These are phyloP conservation scores for Rhinocladiella similis DNA, from an alignment of 2,329 filamentous ascomycete species.

Conservation along the genomic window DNA sequence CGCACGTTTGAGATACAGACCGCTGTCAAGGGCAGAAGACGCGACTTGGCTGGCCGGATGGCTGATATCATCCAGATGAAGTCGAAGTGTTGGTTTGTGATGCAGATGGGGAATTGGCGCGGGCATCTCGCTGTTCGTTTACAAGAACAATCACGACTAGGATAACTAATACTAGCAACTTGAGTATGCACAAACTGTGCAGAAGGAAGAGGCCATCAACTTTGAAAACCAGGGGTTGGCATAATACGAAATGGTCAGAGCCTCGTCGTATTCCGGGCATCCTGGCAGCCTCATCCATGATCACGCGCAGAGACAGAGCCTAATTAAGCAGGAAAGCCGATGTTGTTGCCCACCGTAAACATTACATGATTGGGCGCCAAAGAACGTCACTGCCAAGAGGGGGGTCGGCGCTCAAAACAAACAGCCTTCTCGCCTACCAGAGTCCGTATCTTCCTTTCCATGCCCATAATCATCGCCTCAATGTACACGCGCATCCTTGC, in stretches of 20 bases:
- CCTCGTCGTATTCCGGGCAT: too few relatives aligned
- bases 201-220: background rate
- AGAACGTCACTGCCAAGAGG: conserved; percentile 1
- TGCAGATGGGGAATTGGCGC: conserved; percentile 13
- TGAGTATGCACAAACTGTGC: background rate
- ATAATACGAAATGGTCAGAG: background rate
- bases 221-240: background rate
- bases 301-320: too few relatives aligned
- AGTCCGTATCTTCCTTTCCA: background rate
- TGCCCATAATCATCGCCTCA: too few relatives aligned
- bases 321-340: too few relatives aligned
- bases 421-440: background rate
- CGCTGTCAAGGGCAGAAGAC: conserved; percentile 64
- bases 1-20: conserved; percentile 61
- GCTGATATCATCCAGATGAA: conserved; percentile 44
- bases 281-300: too few relatives aligned
- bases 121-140: conserved; percentile 1
- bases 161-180: background rate
- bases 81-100: conserved; percentile 26
- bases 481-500: too few relatives aligned
- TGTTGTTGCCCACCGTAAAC: too few relatives aligned
- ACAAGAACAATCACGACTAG: background rate
- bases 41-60: conserved; percentile 65
- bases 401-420: background rate
- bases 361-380: background rate